These are phyloP conservation scores for Metschnikowia reukaufii DNA, from an alignment of 805 yeast genomes.

Conservation along the genomic window DNA sequence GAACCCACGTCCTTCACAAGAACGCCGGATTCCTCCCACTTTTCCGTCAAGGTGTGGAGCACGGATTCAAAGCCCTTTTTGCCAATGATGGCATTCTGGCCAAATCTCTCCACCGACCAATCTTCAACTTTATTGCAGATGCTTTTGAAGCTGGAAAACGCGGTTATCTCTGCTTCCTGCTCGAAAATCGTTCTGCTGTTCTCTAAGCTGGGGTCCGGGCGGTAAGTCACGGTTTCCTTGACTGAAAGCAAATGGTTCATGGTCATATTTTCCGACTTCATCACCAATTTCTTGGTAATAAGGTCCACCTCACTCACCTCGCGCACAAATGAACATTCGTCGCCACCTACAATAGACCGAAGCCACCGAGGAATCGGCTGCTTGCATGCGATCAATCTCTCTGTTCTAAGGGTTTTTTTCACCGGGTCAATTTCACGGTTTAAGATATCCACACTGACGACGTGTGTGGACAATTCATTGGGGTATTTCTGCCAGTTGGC, in stretches of 20 bases:
- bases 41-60: slow-evolving; percentile 49
- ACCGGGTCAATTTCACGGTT: slow-evolving; percentile 63
- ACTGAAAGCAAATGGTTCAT: slow-evolving; percentile 74
- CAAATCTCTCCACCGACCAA: slow-evolving; percentile 87
- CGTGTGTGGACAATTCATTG: slow-evolving; percentile 90
- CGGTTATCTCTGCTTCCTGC: slow-evolving; percentile 88
- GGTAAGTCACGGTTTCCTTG: slow-evolving; percentile 81
- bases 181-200: slow-evolving; percentile 56
- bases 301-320: slow-evolving; percentile 87
- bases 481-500: slow-evolving; percentile 98
- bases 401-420: slow-evolving; percentile 62
- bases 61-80: slow-evolving; percentile 83
- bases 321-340: slow-evolving; percentile 74
- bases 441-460: slow-evolving; percentile 86
- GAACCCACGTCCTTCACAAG: slow-evolving; percentile 34
- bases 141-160: slow-evolving; percentile 68
- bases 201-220: slow-evolving; percentile 62
- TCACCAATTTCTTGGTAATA: slow-evolving; percentile 55
- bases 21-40: slow-evolving; percentile 42
- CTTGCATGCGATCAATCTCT: slow-evolving; percentile 82
- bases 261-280: slow-evolving; percentile 87
- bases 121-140: slow-evolving; percentile 85
- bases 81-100: slow-evolving; percentile 83
- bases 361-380: slow-evolving; percentile 89
- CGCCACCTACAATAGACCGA: slow-evolving; percentile 66